Evolutionary conservation across 2,329 filamentous ascomycete species (phyloP).

Genomic region (Arthroderma sp.): DNA sequence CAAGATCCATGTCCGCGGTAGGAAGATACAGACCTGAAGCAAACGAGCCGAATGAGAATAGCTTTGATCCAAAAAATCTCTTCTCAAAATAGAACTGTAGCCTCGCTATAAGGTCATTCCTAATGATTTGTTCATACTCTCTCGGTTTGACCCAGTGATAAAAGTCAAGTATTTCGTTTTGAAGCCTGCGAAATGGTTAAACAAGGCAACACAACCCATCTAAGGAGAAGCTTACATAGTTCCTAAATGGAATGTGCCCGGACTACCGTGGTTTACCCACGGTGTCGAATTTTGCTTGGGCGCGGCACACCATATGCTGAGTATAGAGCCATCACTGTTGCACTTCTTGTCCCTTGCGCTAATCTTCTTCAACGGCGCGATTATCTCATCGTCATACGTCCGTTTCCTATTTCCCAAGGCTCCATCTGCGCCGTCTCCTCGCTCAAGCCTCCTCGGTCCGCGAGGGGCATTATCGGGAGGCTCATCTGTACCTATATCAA

Average conservation of each 20-base stretch:
- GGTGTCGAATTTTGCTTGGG: constrained; percentile 39
- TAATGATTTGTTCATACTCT: constrained; percentile 62
- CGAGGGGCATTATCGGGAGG: constrained; percentile 26
- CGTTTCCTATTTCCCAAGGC: constrained; percentile 59
- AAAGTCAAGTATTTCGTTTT: constrained; percentile 83
- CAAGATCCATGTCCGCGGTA: constrained; percentile 86
- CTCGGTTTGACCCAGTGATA: constrained; percentile 71
- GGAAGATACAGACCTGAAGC: constrained; percentile 68
- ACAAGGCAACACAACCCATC: neutral
- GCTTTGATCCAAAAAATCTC: constrained; percentile 46
- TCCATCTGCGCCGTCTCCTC: constrained; percentile 22
- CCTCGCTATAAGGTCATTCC: constrained; percentile 57
- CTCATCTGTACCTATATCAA: constrained; percentile 39
- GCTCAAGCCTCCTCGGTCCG: constrained; percentile 19
- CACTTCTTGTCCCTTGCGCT: constrained; percentile 41
- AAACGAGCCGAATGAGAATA: constrained; percentile 83
- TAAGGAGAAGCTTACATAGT: constrained; percentile 17
- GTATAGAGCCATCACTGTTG: constrained; percentile 37
- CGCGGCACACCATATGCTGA: constrained; percentile 40
- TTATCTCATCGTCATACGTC: constrained; percentile 56
- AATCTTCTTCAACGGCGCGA: constrained; percentile 30
- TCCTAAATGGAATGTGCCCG: constrained; percentile 19
- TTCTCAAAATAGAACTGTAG: constrained; percentile 48
- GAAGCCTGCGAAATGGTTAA: constrained; percentile 46
- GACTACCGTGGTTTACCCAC: constrained; percentile 39